These are phyloP conservation scores for Aspergillus costaricaensis DNA, from an alignment of 2,329 filamentous ascomycete genomes.

Conservation along the genomic window DNA sequence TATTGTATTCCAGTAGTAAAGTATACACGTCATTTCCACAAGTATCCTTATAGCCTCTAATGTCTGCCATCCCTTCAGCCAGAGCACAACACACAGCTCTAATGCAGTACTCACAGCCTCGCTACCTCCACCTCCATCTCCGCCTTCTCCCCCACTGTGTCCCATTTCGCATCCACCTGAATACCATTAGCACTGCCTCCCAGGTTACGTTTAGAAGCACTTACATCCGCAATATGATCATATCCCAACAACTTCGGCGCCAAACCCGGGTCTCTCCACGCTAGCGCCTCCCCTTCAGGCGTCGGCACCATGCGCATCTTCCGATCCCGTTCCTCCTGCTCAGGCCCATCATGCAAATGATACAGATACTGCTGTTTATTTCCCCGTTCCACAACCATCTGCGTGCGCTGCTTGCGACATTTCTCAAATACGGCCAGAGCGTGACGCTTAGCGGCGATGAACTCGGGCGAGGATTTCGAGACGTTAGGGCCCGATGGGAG, in stretches of 20 bases:
- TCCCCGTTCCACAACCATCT: slow-evolving; percentile 61
- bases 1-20: no score
- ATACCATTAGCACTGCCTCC: background rate
- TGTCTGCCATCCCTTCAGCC: no score
- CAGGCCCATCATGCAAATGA: slow-evolving; percentile 60
- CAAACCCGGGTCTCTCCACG: slow-evolving; percentile 46
- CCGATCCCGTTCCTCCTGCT: slow-evolving; percentile 57
- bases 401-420: slow-evolving; percentile 60
- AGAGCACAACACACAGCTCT: no score
- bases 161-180: background rate
- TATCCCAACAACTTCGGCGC: slow-evolving; percentile 45
- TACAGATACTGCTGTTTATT: slow-evolving; percentile 65
- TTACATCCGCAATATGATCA: slow-evolving; percentile 41
- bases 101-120: background rate
- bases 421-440: slow-evolving; percentile 54
- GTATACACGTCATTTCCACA: no score
- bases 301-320: slow-evolving; percentile 44
- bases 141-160: background rate
- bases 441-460: slow-evolving; percentile 36
- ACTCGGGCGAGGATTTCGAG: slow-evolving; percentile 25
- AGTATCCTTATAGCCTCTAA: no score
- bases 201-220: slow-evolving; percentile 5
- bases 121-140: background rate
- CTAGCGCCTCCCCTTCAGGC: slow-evolving; percentile 44
- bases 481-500: slow-evolving; percentile 49